Conservation (phyloP, 1,284 basidiomycete genomes). For the Malassezia pachydermatis region DNA sequence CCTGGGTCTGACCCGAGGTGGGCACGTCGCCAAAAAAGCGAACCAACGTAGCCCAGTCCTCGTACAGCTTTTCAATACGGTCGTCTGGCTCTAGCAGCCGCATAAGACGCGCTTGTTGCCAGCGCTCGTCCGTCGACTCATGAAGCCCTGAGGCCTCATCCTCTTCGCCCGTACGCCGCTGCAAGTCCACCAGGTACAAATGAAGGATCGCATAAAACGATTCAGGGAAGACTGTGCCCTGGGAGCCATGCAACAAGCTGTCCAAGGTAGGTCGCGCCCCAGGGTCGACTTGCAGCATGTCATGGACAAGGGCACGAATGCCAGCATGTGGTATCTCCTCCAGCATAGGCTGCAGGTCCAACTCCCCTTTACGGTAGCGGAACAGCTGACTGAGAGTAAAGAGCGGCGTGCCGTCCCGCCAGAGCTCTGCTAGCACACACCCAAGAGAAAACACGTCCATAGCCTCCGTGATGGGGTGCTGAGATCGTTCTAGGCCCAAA, state of each 20-base stretch:
- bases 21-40: constrained; percentile 20
- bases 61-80: constrained; percentile 40
- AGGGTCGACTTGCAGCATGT: constrained; percentile 80
- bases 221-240: constrained; percentile 68
- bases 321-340: constrained; percentile 67
- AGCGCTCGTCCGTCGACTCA: background rate
- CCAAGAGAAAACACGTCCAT: constrained; percentile 98
- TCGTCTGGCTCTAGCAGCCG: constrained; percentile 34
- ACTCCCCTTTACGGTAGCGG: constrained; percentile 80
- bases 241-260: constrained; percentile 65
- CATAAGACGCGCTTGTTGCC: background rate
- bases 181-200: constrained; percentile 71
- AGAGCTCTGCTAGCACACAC: constrained; percentile 91
- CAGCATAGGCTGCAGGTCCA: constrained; percentile 65
- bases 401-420: constrained; percentile 82
- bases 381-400: constrained; percentile 92
- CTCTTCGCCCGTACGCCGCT: constrained; percentile 38
- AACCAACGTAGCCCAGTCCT: constrained; percentile 37
- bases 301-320: constrained; percentile 63
- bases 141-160: background rate
- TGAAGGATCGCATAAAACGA: constrained; percentile 88
- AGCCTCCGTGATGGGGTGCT: constrained; percentile 76
- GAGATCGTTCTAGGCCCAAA: constrained; percentile 51
- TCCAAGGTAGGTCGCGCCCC: constrained; percentile 69
- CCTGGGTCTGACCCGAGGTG: background rate